Base-by-base conservation (phyloP, 164 flowering plant genomes). In the Vitis rotundifolia region DNA sequence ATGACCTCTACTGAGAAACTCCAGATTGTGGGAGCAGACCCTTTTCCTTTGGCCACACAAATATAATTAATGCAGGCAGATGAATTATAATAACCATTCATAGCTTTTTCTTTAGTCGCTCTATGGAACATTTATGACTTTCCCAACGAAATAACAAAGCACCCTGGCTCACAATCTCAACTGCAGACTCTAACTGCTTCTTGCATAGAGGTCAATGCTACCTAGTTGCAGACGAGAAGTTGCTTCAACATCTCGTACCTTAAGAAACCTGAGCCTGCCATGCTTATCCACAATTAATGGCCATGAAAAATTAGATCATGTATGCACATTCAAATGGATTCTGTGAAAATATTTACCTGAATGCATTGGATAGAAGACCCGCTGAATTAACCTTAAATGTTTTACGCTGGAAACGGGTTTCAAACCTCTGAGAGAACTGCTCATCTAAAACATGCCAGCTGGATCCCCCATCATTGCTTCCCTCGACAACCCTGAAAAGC, bases 391-490 rank as follows among this genome's bases (percentile, higher is more conserved):
- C 51, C 72, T 57, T 77, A 77, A 64, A 95, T 69, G 89, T 68
- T 78, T 70, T 88, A 31, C 92, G 90, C 71, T 88, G 85, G 74
- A 90, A 93, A 57, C 98, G 97, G 18, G 75, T 75, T 53, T 85
- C 87, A 80, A 95, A 95, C 55, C 67, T 69, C 76, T 91, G 92
- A 16, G 85, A 80, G 60, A 80, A 84, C 76, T 85, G 97, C 68
- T 80, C 58, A 71, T 95, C 99, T 79, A 95, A 69, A 63, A 84
- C 49, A 70, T 70, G 76, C 99, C 99, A 95, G 69, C 73, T 90
- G 15, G 83, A 76, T 61, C 98, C 99, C 47, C 86, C 93, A 75
- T 95, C 93, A 61, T 71, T 69, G 57, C 97, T 95, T 79, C 99
- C 97, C 72, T 95, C 98, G 8, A 95, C 65, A 69, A 93, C 76